phyloP scores from a whole-genome alignment of 805 yeast genomes.

The Pichia scutulata region DNA sequence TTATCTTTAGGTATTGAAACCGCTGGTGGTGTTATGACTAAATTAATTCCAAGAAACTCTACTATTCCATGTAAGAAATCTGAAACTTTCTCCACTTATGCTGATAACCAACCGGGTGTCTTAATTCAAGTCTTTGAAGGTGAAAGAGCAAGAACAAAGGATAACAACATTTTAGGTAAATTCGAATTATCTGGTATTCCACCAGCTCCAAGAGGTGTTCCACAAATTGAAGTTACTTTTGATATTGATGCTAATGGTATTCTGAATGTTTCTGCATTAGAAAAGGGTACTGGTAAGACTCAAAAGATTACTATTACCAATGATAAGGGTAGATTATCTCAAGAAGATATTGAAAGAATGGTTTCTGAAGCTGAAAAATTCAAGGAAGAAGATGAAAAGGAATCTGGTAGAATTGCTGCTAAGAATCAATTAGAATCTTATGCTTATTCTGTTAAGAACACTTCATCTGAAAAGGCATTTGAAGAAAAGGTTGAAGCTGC shows the following conservation, averaged over 20 bases:
- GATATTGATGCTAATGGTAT: constrained; percentile 80
- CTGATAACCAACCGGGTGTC: constrained; percentile 80
- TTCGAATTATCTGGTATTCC: constrained; percentile 68
- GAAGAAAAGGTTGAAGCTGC: constrained; percentile 61
- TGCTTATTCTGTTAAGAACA: constrained; percentile 86
- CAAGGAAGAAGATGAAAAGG: constrained; percentile 56
- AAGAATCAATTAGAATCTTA: constrained; percentile 95
- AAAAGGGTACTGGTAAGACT: constrained; percentile 44
- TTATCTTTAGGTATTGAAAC: constrained; percentile 78
- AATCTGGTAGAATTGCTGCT: constrained; percentile 82
- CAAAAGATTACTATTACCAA: constrained; percentile 44
- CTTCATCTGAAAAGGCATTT: constrained; percentile 65
- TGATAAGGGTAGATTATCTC: constrained; percentile 48
- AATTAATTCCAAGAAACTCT: constrained; percentile 69
- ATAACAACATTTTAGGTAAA: constrained; percentile 70
- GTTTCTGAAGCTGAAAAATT: constrained; percentile 56
- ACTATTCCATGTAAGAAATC: constrained; percentile 72
- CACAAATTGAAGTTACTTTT: constrained; percentile 70
- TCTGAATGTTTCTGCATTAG: constrained; percentile 50
- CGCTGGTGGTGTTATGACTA: constrained; percentile 77
- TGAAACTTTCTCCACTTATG: constrained; percentile 72
- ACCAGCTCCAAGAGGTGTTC: constrained; percentile 69
- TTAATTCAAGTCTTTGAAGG: constrained; percentile 77
- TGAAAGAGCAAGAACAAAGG: constrained; percentile 70
- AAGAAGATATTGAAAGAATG: constrained; percentile 58